A percentile compares a stretch with the other conserved stretches of the same genome.
phyloP scores from a whole-genome alignment of 495 filamentous ascomycete genomes.

The Neurospora sp. region DNA sequence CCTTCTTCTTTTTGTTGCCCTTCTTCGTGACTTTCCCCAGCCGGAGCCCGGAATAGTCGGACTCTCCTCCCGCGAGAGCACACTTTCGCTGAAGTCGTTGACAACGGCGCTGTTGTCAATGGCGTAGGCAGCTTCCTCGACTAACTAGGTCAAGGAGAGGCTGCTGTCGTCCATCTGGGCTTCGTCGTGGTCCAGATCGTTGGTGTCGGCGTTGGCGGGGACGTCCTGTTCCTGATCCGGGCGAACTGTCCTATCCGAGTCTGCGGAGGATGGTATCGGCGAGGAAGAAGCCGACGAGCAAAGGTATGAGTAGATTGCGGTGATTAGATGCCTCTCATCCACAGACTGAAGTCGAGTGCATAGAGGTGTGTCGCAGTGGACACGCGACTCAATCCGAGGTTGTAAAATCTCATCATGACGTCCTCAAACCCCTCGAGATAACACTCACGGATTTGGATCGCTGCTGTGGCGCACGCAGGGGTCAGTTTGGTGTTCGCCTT shows the following conservation, averaged over 20 bases:
- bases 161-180: background rate
- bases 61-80: background rate
- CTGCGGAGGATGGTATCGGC: too few species aligned
- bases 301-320: too few species aligned
- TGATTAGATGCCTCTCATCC: background rate
- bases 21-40: background rate
- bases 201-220: background rate
- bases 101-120: background rate
- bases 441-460: background rate
- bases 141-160: background rate
- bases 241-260: background rate
- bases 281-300: too few species aligned
- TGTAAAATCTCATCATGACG: background rate
- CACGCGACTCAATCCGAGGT: background rate
- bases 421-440: background rate
- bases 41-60: background rate
- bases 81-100: background rate
- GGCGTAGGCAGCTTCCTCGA: background rate
- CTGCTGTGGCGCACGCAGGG: too few species aligned
- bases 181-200: background rate
- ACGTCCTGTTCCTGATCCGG: background rate
- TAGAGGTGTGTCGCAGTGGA: background rate
- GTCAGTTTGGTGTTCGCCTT: too few species aligned
- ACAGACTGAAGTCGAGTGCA: background rate
- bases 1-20: background rate